A percentile compares a stretch with the other conserved stretches of the same genome.
These are phyloP conservation scores for Vachellia pachyceras DNA, from an alignment of 306 rosid species.

Conservation along the genomic window DNA sequence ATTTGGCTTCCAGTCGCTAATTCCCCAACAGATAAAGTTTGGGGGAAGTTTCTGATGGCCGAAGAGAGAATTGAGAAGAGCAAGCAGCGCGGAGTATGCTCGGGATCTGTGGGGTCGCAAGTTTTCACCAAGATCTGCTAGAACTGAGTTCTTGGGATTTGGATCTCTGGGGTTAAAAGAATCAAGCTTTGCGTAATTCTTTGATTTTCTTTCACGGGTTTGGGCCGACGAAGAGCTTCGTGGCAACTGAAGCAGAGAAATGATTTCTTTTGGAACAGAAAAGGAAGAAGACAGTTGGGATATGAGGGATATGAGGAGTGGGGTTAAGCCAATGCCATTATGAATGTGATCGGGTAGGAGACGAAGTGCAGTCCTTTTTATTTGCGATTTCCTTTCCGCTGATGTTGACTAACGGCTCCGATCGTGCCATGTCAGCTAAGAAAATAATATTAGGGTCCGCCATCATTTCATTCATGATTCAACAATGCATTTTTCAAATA, in stretches of 20 bases:
- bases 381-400: conserved; percentile 21
- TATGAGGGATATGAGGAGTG: too few relatives aligned
- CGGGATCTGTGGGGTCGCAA: conserved; percentile 32
- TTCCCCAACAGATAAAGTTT: conserved; percentile 18
- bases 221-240: conserved; percentile 22
- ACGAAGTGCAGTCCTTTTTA: background rate
- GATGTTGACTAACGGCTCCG: conserved; percentile 38
- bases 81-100: background rate
- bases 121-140: conserved; percentile 38
- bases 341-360: background rate
- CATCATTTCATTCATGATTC: conserved; percentile 13
- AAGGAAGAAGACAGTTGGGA: conserved; percentile 2
- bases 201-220: conserved; percentile 24
- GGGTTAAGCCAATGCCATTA: background rate
- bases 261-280: too few relatives aligned
- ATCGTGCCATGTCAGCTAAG: conserved; percentile 42
- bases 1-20: background rate
- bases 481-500: conserved; percentile 6
- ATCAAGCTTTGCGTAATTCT: conserved; percentile 1
- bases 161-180: conserved; percentile 25
- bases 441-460: background rate
- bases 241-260: conserved; percentile 7
- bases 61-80: background rate
- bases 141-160: conserved; percentile 6
- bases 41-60: too few relatives aligned